Percentiles rank a stretch among this genome's conserved stretches.
These are phyloP conservation scores for Aspergillaceae sp. DNA, from an alignment of 2,329 filamentous ascomycete species.

Conservation along the genomic window DNA sequence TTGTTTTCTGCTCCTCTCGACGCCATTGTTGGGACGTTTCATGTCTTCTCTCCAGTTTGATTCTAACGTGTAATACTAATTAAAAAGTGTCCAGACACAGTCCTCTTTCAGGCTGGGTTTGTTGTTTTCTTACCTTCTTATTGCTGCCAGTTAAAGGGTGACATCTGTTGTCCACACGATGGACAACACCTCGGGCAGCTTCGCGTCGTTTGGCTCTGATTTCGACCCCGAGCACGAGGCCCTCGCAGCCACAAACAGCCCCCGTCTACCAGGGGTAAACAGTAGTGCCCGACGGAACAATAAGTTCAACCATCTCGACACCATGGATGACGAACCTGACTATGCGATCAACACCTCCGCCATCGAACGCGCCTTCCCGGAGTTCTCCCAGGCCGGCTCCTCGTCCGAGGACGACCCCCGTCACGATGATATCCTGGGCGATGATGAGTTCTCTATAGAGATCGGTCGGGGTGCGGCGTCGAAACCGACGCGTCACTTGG, in stretches of 20 bases:
- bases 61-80: slow-evolving; percentile 1
- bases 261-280: slow-evolving; percentile 19
- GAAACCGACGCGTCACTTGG: slow-evolving; percentile 26
- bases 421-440: slow-evolving; percentile 22
- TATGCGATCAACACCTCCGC: slow-evolving; percentile 40
- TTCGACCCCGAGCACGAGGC: slow-evolving; percentile 38
- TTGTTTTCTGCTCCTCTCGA: neutral
- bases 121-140: neutral
- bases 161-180: neutral
- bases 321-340: slow-evolving; percentile 28
- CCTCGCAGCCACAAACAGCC: slow-evolving; percentile 29
- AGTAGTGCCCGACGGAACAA: slow-evolving; percentile 7
- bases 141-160: neutral
- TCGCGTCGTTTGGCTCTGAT: slow-evolving; percentile 27
- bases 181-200: slow-evolving; percentile 16
- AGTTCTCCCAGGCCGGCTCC: slow-evolving; percentile 38
- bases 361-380: slow-evolving; percentile 39
- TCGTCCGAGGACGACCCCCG: slow-evolving; percentile 28
- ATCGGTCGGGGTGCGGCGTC: slow-evolving; percentile 43
- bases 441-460: slow-evolving; percentile 48
- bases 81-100: neutral
- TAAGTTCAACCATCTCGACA: slow-evolving; percentile 1
- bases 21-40: neutral
- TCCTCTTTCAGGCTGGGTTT: no score
- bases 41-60: slow-evolving; percentile 1